Percentiles rank a stretch among this genome's conserved stretches.
Conservation (phyloP, 1,139 yeast genomes). For the Pichia terricola region DNA sequence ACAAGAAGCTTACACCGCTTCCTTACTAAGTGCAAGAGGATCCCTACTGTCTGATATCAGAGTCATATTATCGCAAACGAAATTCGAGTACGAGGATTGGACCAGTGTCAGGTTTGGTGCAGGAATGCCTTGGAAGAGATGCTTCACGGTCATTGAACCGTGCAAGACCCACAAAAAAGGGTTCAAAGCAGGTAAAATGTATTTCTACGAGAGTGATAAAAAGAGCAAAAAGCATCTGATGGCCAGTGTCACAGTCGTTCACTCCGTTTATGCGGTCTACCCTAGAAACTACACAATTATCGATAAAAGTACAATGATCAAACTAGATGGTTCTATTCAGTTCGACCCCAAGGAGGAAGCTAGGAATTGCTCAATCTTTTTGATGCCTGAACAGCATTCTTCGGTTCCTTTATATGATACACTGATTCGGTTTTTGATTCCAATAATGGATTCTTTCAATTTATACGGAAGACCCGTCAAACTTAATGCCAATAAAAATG, state of each 20-base stretch:
- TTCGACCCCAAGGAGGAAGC: slow-evolving; percentile 46
- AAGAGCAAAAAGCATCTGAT: slow-evolving; percentile 63
- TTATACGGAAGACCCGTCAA: slow-evolving; percentile 88
- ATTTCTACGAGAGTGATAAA: slow-evolving; percentile 61
- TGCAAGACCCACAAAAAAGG: slow-evolving; percentile 32
- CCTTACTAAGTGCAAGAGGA: slow-evolving; percentile 81
- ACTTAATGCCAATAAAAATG: slow-evolving; percentile 79
- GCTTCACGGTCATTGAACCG: slow-evolving; percentile 89
- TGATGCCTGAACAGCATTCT: slow-evolving; percentile 93
- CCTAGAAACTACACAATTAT: slow-evolving; percentile 77
- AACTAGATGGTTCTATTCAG: slow-evolving; percentile 71
- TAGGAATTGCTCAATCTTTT: slow-evolving; percentile 71
- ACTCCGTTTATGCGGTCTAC: slow-evolving; percentile 82
- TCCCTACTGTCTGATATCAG: slow-evolving; percentile 77
- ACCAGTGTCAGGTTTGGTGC: slow-evolving; percentile 88
- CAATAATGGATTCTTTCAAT: slow-evolving; percentile 76
- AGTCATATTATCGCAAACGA: slow-evolving; percentile 73
- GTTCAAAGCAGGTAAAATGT: slow-evolving; percentile 37
- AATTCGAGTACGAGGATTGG: slow-evolving; percentile 90
- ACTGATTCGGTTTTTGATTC: slow-evolving; percentile 75
- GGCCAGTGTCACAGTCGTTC: slow-evolving; percentile 68
- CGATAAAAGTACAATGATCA: slow-evolving; percentile 80
- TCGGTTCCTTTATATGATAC: slow-evolving; percentile 95
- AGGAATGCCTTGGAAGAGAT: slow-evolving; percentile 97
- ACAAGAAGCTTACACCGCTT: slow-evolving; percentile 95